These are phyloP conservation scores for Gymnopus androsaceus DNA, from an alignment of 1,284 basidiomycete genomes.

Conservation along the genomic window DNA sequence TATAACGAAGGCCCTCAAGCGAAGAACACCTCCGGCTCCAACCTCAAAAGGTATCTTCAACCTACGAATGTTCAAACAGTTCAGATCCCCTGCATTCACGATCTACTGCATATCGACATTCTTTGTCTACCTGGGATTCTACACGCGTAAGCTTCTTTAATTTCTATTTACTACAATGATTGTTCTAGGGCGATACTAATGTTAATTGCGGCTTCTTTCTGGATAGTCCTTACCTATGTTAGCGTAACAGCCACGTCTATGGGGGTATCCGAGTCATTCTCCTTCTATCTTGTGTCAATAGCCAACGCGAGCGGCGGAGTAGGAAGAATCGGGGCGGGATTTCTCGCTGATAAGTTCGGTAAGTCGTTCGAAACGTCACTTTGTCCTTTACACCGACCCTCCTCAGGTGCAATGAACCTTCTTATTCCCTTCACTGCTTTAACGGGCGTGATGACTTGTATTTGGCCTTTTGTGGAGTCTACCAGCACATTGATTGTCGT, in stretches of 20 bases:
- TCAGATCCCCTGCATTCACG: conserved; percentile 37
- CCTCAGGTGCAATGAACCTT: conserved; percentile 45
- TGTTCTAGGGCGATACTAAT: not conserved
- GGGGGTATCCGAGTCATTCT: conserved; percentile 30
- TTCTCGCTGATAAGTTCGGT: conserved; percentile 34
- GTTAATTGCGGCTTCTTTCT: not conserved
- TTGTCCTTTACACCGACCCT: not conserved
- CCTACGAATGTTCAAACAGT: conserved; percentile 38
- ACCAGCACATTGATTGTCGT: conserved; percentile 32
- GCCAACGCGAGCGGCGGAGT: conserved; percentile 33
- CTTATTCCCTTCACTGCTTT: conserved; percentile 4
- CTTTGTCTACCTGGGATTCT: conserved; percentile 50
- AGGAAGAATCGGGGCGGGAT: conserved; percentile 32
- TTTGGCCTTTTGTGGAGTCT: conserved; percentile 1
- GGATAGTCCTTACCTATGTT: conserved; percentile 35
- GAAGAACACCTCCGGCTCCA: conserved; percentile 39
- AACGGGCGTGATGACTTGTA: conserved; percentile 4
- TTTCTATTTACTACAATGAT: not conserved
- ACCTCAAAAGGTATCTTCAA: conserved; percentile 32
- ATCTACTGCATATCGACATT: conserved; percentile 38
- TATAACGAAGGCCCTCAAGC: conserved; percentile 30
- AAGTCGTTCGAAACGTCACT: not conserved
- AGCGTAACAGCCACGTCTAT: conserved; percentile 28
- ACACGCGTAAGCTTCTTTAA: conserved; percentile 40
- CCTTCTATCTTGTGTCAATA: conserved; percentile 38